Evolutionary conservation across 257 asterid genomes (phyloP).

Genomic region (Capsicum pubescens): DNA sequence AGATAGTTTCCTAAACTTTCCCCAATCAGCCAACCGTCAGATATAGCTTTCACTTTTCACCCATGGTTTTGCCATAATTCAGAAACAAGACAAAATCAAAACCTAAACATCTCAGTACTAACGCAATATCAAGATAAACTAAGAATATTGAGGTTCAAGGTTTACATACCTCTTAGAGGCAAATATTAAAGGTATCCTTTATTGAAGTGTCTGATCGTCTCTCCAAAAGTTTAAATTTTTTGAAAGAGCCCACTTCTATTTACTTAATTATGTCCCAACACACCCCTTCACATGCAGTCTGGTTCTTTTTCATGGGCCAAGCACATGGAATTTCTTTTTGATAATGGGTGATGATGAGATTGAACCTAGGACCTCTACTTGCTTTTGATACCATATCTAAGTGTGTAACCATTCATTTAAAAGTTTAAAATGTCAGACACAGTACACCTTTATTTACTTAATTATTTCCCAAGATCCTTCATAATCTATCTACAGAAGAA

Average conservation of each 20-base stretch:
- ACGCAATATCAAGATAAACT: neutral
- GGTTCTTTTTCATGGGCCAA: neutral
- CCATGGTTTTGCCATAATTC: neutral
- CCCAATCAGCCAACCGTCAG: neutral
- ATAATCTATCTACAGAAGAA: neutral
- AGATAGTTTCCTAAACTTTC: neutral
- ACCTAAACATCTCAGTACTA: conserved; percentile 9
- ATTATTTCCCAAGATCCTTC: neutral
- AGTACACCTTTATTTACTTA: neutral
- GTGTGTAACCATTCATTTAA: neutral
- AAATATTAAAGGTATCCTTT: neutral
- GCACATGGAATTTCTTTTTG: neutral
- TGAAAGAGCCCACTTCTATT: neutral
- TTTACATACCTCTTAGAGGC: neutral
- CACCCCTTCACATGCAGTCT: neutral
- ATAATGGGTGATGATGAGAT: neutral
- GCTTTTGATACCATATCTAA: neutral
- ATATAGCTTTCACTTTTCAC: neutral
- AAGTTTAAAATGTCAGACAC: neutral
- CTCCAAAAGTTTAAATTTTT: neutral
- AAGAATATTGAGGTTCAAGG: neutral
- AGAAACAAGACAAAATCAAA: neutral
- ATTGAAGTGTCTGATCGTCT: neutral
- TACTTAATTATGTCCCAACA: neutral
- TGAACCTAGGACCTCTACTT: conserved; percentile 6